Percentiles rank a stretch among this genome's conserved stretches.
Evolutionary conservation across 345 rosid genomes (phyloP).

Genomic region (Hibiscus trionum): DNA sequence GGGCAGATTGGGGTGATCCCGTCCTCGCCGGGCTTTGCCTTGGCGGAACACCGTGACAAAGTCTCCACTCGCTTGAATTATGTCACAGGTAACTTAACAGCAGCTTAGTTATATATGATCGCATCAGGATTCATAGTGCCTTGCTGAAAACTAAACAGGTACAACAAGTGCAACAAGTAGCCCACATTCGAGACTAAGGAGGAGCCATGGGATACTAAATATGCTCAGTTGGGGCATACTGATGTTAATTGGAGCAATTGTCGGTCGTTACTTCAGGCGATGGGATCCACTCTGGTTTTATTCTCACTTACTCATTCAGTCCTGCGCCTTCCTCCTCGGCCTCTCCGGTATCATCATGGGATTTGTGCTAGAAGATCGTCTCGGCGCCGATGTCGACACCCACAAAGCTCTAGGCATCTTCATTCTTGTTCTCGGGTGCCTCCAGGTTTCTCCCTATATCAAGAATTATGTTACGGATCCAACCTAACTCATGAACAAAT

Average conservation of each 20-base stretch:
- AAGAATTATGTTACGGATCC: too few relatives aligned
- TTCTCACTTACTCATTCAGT: constrained; percentile 42
- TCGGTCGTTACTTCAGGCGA: constrained; percentile 49
- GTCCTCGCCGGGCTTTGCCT: constrained; percentile 25
- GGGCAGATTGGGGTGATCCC: constrained; percentile 52
- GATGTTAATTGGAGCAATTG: constrained; percentile 54
- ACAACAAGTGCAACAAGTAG: constrained; percentile 14
- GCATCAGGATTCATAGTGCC: too few relatives aligned
- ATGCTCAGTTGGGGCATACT: constrained; percentile 75
- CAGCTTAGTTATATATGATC: too few relatives aligned
- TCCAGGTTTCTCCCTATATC: constrained; percentile 40
- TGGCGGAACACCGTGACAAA: constrained; percentile 46
- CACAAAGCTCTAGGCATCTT: constrained; percentile 63
- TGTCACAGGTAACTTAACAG: constrained; percentile 38
- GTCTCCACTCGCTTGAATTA: constrained; percentile 47
- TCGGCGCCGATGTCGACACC: constrained; percentile 31
- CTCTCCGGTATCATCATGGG: constrained; percentile 53
- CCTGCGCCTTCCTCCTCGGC: constrained; percentile 46
- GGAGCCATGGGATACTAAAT: constrained; percentile 63
- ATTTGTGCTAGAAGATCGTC: constrained; percentile 42
- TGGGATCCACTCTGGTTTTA: constrained; percentile 78
- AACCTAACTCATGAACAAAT: too few relatives aligned
- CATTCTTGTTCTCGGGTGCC: constrained; percentile 70
- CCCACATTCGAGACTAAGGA: constrained; percentile 39
- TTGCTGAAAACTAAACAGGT: constrained; percentile 21